A percentile compares a stretch with the other conserved stretches of the same genome.
phyloP scores from a whole-genome alignment of 257 asterid species.

The Eucommia ulmoides region DNA sequence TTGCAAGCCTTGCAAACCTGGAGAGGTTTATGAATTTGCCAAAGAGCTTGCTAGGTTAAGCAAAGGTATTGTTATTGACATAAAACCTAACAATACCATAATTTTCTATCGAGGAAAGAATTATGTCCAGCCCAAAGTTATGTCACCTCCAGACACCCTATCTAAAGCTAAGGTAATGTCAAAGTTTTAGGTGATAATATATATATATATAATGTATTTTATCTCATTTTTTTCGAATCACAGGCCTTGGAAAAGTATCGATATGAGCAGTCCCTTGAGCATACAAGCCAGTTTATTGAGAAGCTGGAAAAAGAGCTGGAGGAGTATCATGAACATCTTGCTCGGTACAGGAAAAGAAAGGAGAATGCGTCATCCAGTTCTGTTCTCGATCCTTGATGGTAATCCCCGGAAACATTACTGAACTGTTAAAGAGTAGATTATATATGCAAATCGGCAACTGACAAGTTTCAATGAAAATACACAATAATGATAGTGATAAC shows the following conservation, averaged over 20 bases:
- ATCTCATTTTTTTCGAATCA: constrained; percentile 8
- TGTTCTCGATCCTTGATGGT: constrained; percentile 2
- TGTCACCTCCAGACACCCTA: constrained; percentile 85
- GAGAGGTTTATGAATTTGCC: constrained; percentile 73
- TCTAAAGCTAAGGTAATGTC: constrained; percentile 79
- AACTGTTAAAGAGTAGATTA: too few relatives aligned
- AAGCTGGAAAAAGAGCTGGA: constrained; percentile 80
- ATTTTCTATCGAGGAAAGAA: constrained; percentile 84
- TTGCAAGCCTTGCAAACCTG: constrained; percentile 89
- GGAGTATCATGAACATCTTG: constrained; percentile 58
- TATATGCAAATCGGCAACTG: too few relatives aligned
- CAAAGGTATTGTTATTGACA: constrained; percentile 66
- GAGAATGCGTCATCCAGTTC: constrained; percentile 14
- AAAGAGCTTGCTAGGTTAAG: constrained; percentile 82
- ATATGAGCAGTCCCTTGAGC: constrained; percentile 78
- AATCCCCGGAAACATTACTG: too few relatives aligned
- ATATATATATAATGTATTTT: constrained; percentile 1
- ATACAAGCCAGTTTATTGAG: constrained; percentile 81
- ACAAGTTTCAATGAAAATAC: too few relatives aligned
- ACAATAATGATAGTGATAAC: too few relatives aligned
- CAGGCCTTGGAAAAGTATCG: constrained; percentile 84
- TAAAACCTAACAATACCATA: constrained; percentile 56
- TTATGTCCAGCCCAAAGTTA: constrained; percentile 70
- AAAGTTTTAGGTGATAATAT: not conserved
- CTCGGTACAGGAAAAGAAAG: constrained; percentile 35